Conservation (phyloP, 345 rosid genomes). For the Trapa bicornis region DNA sequence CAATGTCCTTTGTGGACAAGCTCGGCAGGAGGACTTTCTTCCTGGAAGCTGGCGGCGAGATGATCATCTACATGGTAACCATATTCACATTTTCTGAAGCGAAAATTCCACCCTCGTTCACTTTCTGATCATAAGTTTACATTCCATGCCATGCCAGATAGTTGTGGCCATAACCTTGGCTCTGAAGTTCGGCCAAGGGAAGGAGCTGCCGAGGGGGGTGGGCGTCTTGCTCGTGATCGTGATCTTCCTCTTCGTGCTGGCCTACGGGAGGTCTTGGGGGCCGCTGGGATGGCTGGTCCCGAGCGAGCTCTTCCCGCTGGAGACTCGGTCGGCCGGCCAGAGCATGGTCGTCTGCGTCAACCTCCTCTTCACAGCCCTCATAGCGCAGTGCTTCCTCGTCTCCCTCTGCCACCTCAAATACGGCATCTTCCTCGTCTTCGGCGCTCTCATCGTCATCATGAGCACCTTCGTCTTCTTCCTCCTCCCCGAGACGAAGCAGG, state of each 20-base stretch:
- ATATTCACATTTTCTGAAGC: not conserved
- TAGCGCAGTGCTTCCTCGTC: slow-evolving; percentile 67
- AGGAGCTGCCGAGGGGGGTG: slow-evolving; percentile 23
- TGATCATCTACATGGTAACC: slow-evolving; percentile 64
- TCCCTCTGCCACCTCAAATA: slow-evolving; percentile 60
- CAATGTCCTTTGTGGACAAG: slow-evolving; percentile 60
- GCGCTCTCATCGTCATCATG: slow-evolving; percentile 51
- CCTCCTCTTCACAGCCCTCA: slow-evolving; percentile 71
- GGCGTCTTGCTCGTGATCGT: slow-evolving; percentile 45
- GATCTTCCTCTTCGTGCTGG: slow-evolving; percentile 58
- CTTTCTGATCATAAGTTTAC: not conserved
- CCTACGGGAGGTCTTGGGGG: slow-evolving; percentile 92
- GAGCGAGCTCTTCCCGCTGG: slow-evolving; percentile 76
- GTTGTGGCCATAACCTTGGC: slow-evolving; percentile 49
- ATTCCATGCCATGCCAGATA: slow-evolving; percentile 25
- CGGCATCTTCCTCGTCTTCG: slow-evolving; percentile 69
- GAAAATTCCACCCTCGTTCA: not conserved
- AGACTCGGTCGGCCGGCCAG: slow-evolving; percentile 89
- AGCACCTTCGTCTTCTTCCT: slow-evolving; percentile 60
- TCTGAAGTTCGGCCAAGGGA: slow-evolving; percentile 53
- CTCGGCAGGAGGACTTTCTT: slow-evolving; percentile 70
- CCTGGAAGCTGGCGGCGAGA: slow-evolving; percentile 62
- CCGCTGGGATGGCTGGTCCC: slow-evolving; percentile 96
- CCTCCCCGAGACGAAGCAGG: slow-evolving; percentile 84
- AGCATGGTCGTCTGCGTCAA: slow-evolving; percentile 74